These are phyloP conservation scores for Mycosphaerella sp. DNA, from an alignment of 2,329 filamentous ascomycete genomes.

Conservation along the genomic window DNA sequence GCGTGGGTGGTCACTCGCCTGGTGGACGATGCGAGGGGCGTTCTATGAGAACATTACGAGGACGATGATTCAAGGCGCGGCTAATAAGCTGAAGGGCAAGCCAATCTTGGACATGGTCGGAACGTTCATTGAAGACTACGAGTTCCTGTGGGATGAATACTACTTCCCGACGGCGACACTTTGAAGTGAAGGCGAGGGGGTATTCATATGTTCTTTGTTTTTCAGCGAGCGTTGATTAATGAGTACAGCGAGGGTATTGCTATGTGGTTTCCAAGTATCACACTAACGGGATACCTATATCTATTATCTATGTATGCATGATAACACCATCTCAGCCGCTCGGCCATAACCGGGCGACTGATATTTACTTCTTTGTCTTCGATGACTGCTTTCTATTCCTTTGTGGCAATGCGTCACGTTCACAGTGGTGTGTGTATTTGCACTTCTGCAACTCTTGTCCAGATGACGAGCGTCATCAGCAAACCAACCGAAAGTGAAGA, in stretches of 20 bases:
- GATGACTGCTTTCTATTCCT: background rate
- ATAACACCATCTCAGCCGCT: constrained; percentile 1
- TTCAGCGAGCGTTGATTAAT: constrained; percentile 10
- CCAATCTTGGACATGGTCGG: constrained; percentile 74
- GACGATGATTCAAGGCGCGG: constrained; percentile 60
- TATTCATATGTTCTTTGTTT: constrained; percentile 1
- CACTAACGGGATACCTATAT: background rate
- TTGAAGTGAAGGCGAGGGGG: constrained; percentile 26
- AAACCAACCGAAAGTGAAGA: background rate
- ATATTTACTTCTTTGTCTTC: constrained; percentile 7
- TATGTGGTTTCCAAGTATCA: too few species aligned
- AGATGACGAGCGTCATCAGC: background rate
- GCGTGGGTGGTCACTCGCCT: constrained; percentile 81
- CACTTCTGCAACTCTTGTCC: background rate
- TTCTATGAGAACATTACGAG: constrained; percentile 89
- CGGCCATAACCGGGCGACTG: constrained; percentile 5
- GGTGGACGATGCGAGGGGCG: constrained; percentile 96
- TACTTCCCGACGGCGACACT: constrained; percentile 70
- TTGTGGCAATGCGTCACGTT: constrained; percentile 1
- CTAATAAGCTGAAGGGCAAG: constrained; percentile 63
- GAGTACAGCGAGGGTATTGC: background rate
- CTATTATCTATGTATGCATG: background rate
- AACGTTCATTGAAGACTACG: constrained; percentile 88
- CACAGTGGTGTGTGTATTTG: background rate
- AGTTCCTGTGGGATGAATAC: constrained; percentile 97